phyloP scores from a whole-genome alignment of 441 rosid species.

The Populus trichocarpa region DNA sequence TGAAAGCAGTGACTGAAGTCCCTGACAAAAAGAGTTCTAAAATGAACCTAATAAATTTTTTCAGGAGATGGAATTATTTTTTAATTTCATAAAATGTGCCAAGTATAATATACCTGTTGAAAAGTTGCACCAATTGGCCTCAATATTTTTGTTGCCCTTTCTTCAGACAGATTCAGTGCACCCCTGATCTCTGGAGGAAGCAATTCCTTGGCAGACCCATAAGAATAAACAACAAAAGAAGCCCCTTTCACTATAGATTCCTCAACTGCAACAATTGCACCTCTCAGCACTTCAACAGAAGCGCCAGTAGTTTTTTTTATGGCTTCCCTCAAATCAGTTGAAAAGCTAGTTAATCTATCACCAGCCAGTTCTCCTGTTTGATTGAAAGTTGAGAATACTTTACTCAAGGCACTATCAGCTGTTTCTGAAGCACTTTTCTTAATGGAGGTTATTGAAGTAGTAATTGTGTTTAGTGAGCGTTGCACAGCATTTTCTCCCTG shows the following conservation, averaged over 20 bases:
- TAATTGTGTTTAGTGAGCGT: slow-evolving; percentile 51
- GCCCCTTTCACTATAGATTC: slow-evolving; percentile 56
- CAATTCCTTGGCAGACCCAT: slow-evolving; percentile 61
- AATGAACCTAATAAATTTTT: neutral
- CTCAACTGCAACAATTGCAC: slow-evolving; percentile 56
- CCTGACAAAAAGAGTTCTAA: slow-evolving; percentile 3
- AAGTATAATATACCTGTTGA: slow-evolving; percentile 53
- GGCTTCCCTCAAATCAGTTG: slow-evolving; percentile 55
- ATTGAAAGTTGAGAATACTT: slow-evolving; percentile 47
- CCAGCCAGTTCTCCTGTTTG: slow-evolving; percentile 53
- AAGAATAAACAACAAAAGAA: slow-evolving; percentile 61
- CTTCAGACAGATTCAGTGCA: slow-evolving; percentile 61
- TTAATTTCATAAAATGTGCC: neutral
- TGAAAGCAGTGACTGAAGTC: slow-evolving; percentile 9
- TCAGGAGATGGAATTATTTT: neutral
- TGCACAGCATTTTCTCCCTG: slow-evolving; percentile 53
- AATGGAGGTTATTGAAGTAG: slow-evolving; percentile 55
- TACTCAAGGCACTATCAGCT: slow-evolving; percentile 48
- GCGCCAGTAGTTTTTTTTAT: slow-evolving; percentile 45
- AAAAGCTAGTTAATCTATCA: slow-evolving; percentile 45
- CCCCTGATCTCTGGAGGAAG: slow-evolving; percentile 71
- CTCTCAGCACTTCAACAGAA: slow-evolving; percentile 63
- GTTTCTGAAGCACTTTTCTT: slow-evolving; percentile 57
- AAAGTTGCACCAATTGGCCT: slow-evolving; percentile 61
- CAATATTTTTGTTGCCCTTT: slow-evolving; percentile 42